phyloP scores from a whole-genome alignment of 1,139 yeast species.

The Candida sp. region DNA sequence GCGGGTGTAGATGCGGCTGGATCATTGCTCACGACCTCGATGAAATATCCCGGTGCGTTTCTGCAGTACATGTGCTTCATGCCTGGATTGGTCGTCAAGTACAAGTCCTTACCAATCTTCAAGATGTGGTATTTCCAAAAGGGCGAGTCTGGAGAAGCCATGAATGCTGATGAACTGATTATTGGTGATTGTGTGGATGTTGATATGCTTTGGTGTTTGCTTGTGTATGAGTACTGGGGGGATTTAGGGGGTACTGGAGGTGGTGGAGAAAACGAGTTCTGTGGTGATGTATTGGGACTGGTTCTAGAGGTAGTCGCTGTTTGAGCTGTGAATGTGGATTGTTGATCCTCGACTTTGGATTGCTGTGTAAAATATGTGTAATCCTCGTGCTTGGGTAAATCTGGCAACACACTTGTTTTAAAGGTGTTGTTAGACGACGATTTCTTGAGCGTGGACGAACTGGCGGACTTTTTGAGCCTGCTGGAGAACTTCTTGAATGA shows the following conservation, averaged over 20 bases:
- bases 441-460: background rate
- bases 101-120: slow-evolving; percentile 51
- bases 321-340: background rate
- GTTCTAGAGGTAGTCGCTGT: background rate
- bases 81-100: slow-evolving; percentile 64
- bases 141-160: slow-evolving; percentile 21
- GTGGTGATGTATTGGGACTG: background rate
- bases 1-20: slow-evolving; percentile 14
- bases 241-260: slow-evolving; percentile 5
- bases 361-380: background rate
- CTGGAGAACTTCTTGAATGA: background rate
- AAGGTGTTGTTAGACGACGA: background rate
- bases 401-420: background rate
- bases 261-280: background rate
- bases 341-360: slow-evolving; percentile 2
- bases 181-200: background rate
- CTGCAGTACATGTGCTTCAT: slow-evolving; percentile 57
- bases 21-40: slow-evolving; percentile 34
- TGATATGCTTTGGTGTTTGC: background rate
- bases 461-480: background rate
- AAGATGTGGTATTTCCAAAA: slow-evolving; percentile 69
- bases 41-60: slow-evolving; percentile 60
- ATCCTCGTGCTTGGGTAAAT: background rate
- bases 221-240: background rate
- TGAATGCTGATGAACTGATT: background rate